These are phyloP conservation scores for Leucosporidium yakuticum DNA, from an alignment of 768 basidiomycete genomes.

Conservation along the genomic window DNA sequence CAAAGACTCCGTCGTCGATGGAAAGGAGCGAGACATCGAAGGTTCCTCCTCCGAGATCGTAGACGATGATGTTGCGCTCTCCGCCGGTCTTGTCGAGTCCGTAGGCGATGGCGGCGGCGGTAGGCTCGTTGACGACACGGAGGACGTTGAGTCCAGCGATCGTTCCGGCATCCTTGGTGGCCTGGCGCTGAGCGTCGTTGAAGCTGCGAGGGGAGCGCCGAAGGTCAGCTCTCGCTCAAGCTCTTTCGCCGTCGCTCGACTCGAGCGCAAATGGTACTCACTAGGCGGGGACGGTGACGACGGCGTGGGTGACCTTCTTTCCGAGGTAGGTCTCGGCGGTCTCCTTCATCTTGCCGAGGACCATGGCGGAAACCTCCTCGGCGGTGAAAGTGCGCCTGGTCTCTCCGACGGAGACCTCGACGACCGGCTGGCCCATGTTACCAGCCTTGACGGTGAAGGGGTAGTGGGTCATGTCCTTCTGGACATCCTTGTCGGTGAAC, in stretches of 20 bases:
- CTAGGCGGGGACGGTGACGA: conserved; percentile 95
- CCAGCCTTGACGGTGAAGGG: conserved; percentile 39
- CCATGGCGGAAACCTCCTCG: conserved; percentile 74
- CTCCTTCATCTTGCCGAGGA: conserved; percentile 97
- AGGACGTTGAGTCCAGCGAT: conserved; percentile 92
- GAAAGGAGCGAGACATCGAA: conserved; percentile 96
- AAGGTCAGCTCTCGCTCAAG: not conserved
- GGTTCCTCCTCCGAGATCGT: conserved; percentile 97
- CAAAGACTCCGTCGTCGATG: conserved; percentile 88
- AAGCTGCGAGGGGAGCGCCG: not conserved
- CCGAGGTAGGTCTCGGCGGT: conserved; percentile 97
- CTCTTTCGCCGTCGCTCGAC: not conserved
- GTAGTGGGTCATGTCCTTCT: conserved; percentile 78
- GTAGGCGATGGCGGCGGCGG: conserved; percentile 95
- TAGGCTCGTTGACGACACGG: conserved; percentile 97
- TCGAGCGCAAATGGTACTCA: conserved; percentile 44
- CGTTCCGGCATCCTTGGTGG: conserved; percentile 94
- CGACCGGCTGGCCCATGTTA: conserved; percentile 39
- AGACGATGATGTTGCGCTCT: conserved; percentile 93
- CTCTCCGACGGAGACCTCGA: conserved; percentile 53
- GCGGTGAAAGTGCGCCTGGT: conserved; percentile 64
- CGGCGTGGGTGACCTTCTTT: conserved; percentile 90
- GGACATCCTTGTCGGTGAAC: conserved; percentile 68
- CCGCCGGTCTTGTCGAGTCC: conserved; percentile 86
- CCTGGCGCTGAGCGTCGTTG: conserved; percentile 98